phyloP scores from a whole-genome alignment of 768 basidiomycete genomes.

The Boletus vinaceobasis region DNA sequence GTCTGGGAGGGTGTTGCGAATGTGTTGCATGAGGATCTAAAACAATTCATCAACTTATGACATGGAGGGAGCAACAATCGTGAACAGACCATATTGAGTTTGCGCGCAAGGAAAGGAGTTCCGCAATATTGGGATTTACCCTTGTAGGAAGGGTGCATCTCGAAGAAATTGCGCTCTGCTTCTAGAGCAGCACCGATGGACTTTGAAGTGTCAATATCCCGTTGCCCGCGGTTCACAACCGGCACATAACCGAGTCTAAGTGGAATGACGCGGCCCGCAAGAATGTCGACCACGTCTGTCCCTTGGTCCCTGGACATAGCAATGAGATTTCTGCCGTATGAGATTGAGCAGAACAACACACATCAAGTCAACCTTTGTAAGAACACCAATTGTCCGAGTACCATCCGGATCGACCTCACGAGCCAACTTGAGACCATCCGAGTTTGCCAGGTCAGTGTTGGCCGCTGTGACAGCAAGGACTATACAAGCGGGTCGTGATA shows the following conservation, averaged over 20 bases:
- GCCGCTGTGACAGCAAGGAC: slow-evolving; percentile 95
- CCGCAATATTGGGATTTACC: slow-evolving; percentile 95
- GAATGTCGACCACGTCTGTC: slow-evolving; percentile 97
- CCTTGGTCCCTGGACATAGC: slow-evolving; percentile 74
- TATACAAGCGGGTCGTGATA: slow-evolving; percentile 93
- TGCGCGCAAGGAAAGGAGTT: slow-evolving; percentile 92
- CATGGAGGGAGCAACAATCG: background rate
- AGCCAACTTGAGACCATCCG: slow-evolving; percentile 94
- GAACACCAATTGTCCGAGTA: slow-evolving; percentile 93
- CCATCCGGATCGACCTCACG: slow-evolving; percentile 98
- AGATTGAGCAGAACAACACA: slow-evolving; percentile 39
- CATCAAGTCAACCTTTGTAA: slow-evolving; percentile 99
- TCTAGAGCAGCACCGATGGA: slow-evolving; percentile 84
- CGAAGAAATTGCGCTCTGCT: slow-evolving; percentile 88
- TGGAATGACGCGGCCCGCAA: slow-evolving; percentile 95
- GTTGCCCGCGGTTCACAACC: slow-evolving; percentile 96
- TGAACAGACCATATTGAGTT: slow-evolving; percentile 81
- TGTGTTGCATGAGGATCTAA: slow-evolving; percentile 99
- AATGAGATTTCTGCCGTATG: slow-evolving; percentile 2
- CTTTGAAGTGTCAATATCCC: slow-evolving; percentile 91
- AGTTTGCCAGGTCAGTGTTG: slow-evolving; percentile 97
- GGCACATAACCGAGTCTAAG: slow-evolving; percentile 96
- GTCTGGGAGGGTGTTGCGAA: slow-evolving; percentile 94
- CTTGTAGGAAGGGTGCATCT: slow-evolving; percentile 90
- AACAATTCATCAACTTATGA: background rate